Conservation (phyloP, 257 asterid species). For the Marsdenia floribunda region DNA sequence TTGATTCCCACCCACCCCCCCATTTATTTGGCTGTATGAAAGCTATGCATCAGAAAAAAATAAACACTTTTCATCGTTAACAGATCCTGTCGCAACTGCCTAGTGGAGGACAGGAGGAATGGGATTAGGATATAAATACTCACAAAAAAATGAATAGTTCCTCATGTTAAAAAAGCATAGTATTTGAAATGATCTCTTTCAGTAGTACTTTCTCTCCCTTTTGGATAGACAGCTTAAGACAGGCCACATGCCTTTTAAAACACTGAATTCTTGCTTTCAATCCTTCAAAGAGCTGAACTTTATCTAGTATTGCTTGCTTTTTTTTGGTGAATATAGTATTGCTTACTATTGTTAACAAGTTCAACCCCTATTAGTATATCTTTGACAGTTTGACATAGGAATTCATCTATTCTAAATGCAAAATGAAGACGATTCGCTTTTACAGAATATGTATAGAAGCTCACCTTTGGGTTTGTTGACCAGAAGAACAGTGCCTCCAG, state of each 20-base stretch:
- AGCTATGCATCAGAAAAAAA: too few relatives aligned
- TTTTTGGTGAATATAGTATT: too few relatives aligned
- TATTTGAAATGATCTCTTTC: neutral
- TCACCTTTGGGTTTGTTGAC: constrained; percentile 94
- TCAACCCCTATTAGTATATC: neutral
- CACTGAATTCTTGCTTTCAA: neutral
- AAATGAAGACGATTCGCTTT: neutral
- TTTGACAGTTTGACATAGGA: neutral
- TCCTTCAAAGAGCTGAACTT: constrained; percentile 3
- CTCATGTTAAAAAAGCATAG: neutral
- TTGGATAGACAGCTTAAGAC: neutral
- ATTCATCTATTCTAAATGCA: neutral
- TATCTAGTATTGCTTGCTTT: neutral
- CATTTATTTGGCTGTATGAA: too few relatives aligned
- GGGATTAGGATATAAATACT: too few relatives aligned
- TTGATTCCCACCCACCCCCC: neutral
- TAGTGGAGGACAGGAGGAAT: too few relatives aligned
- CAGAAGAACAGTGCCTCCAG: constrained; percentile 77
- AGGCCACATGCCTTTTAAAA: neutral
- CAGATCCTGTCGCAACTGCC: too few relatives aligned
- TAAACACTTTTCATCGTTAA: too few relatives aligned
- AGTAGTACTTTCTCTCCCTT: neutral
- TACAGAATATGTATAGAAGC: neutral
- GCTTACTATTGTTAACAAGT: neutral
- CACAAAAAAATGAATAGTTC: neutral